A percentile compares a stretch with the other conserved stretches of the same genome.
These are phyloP conservation scores for Aspergillus cejpii DNA, from an alignment of 2,329 filamentous ascomycete species.

Conservation along the genomic window DNA sequence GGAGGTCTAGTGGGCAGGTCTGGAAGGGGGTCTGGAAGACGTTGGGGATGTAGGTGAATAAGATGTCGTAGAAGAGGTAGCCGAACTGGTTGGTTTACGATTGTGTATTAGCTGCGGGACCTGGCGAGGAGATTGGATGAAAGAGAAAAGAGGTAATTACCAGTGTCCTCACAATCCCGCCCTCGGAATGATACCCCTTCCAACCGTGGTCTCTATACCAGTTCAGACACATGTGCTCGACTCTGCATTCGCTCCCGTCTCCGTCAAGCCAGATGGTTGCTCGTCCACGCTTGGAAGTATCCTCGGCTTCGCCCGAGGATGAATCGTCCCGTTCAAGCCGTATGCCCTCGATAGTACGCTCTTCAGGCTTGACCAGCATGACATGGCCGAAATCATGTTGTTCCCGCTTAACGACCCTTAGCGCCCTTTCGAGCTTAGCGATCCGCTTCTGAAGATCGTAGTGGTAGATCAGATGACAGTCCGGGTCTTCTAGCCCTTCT, in stretches of 20 bases:
- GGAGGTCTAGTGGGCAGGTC: conserved; percentile 84
- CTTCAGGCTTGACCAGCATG: conserved; percentile 64
- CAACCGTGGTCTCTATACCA: conserved; percentile 77
- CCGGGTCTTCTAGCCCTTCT: conserved; percentile 72
- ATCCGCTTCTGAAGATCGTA: conserved; percentile 91
- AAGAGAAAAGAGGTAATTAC: conserved; percentile 18
- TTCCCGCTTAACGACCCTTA: conserved; percentile 74
- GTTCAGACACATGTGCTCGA: conserved; percentile 90
- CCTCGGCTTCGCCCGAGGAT: conserved; percentile 9
- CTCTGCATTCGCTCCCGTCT: conserved; percentile 66
- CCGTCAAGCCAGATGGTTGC: conserved; percentile 85
- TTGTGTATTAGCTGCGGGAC: background rate
- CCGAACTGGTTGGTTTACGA: conserved; percentile 48
- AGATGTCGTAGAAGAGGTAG: conserved; percentile 85
- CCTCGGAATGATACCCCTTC: conserved; percentile 93
- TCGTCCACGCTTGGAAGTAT: conserved; percentile 28
- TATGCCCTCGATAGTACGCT: conserved; percentile 69
- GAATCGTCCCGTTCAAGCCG: conserved; percentile 61
- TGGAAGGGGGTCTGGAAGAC: conserved; percentile 96
- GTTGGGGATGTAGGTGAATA: conserved; percentile 90
- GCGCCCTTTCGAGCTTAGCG: conserved; percentile 76
- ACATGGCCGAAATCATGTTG: conserved; percentile 94
- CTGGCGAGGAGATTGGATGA: background rate
- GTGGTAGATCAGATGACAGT: conserved; percentile 88
- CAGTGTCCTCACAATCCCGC: conserved; percentile 83